Base-by-base conservation (phyloP, 208 protist genomes). In the Borovskyia barvae region DNA sequence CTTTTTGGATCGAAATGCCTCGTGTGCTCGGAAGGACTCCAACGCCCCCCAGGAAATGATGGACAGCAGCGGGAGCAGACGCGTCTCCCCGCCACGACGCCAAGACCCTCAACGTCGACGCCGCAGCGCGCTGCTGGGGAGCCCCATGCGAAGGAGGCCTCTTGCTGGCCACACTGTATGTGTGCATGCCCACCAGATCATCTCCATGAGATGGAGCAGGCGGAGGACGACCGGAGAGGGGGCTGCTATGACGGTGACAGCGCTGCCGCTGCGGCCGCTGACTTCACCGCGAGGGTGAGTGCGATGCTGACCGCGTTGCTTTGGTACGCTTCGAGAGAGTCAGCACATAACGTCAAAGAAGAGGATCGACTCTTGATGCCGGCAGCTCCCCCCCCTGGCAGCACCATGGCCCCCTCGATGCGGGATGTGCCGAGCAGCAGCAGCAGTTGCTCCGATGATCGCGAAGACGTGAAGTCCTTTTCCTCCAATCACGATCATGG, bases 1-100 rank as follows among this genome's bases (percentile, higher is more conserved):
- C 49, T 87, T 15, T 90, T 72, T 64, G 79, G 74, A 14, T 50
- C 59, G 14, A 66, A 66, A 41, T 85, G 71, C 51, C 17, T 89
- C 4, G 61, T 82, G 39, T 87, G 74, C 51, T 61, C 65, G 5
- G 26, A 69, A 4, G 51, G 41, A 12, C 47, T 40, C 19, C 39
- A 48, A 19, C 25, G 22, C 1, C 24, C 26, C 3, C 50, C 53
- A 3, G 41, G 25, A 3, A n/a, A n/a, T n/a, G n/a, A n/a, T n/a
- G n/a, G 28, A 28, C 26, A 7, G 39, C 36, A 58, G 28, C 9
- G 15, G 20, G 2, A 33, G 17, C 17, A 32, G 26, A 20, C 24
- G 12, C 12, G 8, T 7, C 5, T 25, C 26, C 8, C 36, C 7
- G 30, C n/a, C 14, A 33, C 24, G 17, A 47, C 37, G 22, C 24